Evolutionary conservation across 2,329 filamentous ascomycete species (phyloP), one percentile per base, ranked within the genome.

Genomic region (Lojkania enalia): DNA sequence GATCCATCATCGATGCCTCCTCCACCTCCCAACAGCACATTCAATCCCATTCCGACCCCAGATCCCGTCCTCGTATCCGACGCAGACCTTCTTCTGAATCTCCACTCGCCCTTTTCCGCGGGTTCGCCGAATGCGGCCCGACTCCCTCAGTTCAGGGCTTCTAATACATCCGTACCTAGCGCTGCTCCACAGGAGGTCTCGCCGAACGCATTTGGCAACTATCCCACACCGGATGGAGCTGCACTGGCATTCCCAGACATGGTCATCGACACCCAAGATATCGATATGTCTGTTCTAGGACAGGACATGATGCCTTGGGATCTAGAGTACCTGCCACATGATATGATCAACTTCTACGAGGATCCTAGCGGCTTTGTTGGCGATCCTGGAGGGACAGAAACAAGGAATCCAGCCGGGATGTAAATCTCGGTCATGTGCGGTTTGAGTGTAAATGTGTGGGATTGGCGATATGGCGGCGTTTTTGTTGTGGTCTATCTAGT

Each of bases 181-280:
- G 20, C 7, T 19, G 9, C 29, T 36, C 32, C 6, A 5, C 31
- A 42, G 15, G 55, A 58, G 9, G 60, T 66, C 12, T 63, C 64
- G 1, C 55, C 64, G 5, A 16, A 20, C 1, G 56, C 57, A 3
- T 60, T 61, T 32, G 42, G 9, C 30, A 15, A 6, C 30, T 67
- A 63, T 25, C 48, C 60, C 2, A 58, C 54, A 2, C 56, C 59
- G 2, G 54, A 58, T 5, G 14, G 9, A 7, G 16, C 7, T 11
- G 14, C 7, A 6, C 30, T 33, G 9, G 9, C 7, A 6, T 67
- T 76, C 35, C 71, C 71, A 3, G 71, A 76, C 46, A 85, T 90
- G 70, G 84, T 87, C 49, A 88, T 91, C 53, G 83, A 89, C 62
- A 86, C 82, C 48, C 86, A 88, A 51, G 86, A 91, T 52, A 82